These are phyloP conservation scores for Clarireedia hainanense DNA, from an alignment of 2,329 filamentous ascomycete species.

Conservation along the genomic window DNA sequence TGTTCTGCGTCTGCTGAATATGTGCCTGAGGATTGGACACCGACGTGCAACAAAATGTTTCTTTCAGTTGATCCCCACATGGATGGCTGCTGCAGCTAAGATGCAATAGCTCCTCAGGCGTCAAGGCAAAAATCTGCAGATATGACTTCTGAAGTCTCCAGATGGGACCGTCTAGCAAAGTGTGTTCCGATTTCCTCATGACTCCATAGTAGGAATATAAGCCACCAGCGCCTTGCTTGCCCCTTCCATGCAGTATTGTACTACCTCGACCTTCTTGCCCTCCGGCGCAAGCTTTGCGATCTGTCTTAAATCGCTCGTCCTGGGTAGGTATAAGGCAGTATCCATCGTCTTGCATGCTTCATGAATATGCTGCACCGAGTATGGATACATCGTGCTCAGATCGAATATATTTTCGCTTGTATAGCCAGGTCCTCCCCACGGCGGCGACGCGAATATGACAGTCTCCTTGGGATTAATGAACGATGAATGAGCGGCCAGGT, in stretches of 20 bases:
- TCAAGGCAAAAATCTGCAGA: not conserved
- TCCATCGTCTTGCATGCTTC: constrained; percentile 51
- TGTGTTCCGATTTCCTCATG: not conserved
- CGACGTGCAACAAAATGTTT: constrained; percentile 8
- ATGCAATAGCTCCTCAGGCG: not conserved
- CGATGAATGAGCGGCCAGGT: constrained; percentile 16
- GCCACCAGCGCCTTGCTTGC: constrained; percentile 77
- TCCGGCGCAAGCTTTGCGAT: constrained; percentile 51
- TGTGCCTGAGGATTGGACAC: constrained; percentile 3
- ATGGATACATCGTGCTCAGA: constrained; percentile 79
- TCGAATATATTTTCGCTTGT: constrained; percentile 67
- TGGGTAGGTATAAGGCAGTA: constrained; percentile 72
- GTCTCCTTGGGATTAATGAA: constrained; percentile 22
- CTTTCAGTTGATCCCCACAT: not conserved
- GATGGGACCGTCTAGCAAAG: not conserved
- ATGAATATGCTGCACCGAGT: constrained; percentile 59
- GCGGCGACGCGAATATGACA: constrained; percentile 64
- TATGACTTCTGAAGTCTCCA: not conserved
- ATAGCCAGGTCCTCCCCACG: constrained; percentile 66
- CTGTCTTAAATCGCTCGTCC: constrained; percentile 76
- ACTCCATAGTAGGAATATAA: constrained; percentile 40
- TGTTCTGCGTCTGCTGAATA: not conserved
- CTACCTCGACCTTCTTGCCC: constrained; percentile 57
- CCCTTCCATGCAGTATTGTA: constrained; percentile 87
- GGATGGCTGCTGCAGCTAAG: not conserved